phyloP scores from a whole-genome alignment of 1,284 basidiomycete genomes.

The Thelephora terrestris region DNA sequence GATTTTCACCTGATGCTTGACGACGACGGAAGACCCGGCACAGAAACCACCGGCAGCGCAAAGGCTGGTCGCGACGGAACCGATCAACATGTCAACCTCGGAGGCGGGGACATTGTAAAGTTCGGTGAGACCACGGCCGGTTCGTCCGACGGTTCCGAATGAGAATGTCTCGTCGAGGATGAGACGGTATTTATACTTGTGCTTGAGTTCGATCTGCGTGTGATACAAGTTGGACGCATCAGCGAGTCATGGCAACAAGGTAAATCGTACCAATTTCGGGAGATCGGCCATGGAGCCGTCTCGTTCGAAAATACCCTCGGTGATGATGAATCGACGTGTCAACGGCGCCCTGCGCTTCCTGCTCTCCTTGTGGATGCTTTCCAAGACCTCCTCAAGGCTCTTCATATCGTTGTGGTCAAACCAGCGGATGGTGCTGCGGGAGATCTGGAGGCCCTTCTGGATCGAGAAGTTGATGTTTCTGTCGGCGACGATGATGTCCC shows the following conservation, averaged over 20 bases:
- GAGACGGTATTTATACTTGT: conserved; percentile 92
- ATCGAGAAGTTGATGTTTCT: conserved; percentile 90
- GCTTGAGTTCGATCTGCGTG: conserved; percentile 81
- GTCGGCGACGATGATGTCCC: conserved; percentile 98
- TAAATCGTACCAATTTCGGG: conserved; percentile 70
- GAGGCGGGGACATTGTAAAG: conserved; percentile 80
- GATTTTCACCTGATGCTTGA: conserved; percentile 81
- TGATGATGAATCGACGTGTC: conserved; percentile 91
- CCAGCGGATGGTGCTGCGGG: conserved; percentile 88
- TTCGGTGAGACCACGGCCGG: conserved; percentile 92
- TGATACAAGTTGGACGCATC: neutral
- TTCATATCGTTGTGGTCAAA: conserved; percentile 94
- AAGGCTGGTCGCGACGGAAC: conserved; percentile 82
- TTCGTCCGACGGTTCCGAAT: conserved; percentile 87
- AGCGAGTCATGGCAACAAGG: neutral
- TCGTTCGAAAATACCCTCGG: conserved; percentile 94
- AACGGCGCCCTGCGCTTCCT: conserved; percentile 76
- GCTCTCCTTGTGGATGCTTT: conserved; percentile 78
- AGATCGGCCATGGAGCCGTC: conserved; percentile 90
- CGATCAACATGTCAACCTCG: conserved; percentile 75
- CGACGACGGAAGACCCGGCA: conserved; percentile 77
- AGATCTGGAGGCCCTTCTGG: conserved; percentile 96
- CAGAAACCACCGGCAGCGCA: conserved; percentile 91
- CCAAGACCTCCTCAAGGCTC: conserved; percentile 82
- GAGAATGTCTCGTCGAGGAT: conserved; percentile 93